Conservation (phyloP, 208 protist species). For the Hexamita inflata region DNA sequence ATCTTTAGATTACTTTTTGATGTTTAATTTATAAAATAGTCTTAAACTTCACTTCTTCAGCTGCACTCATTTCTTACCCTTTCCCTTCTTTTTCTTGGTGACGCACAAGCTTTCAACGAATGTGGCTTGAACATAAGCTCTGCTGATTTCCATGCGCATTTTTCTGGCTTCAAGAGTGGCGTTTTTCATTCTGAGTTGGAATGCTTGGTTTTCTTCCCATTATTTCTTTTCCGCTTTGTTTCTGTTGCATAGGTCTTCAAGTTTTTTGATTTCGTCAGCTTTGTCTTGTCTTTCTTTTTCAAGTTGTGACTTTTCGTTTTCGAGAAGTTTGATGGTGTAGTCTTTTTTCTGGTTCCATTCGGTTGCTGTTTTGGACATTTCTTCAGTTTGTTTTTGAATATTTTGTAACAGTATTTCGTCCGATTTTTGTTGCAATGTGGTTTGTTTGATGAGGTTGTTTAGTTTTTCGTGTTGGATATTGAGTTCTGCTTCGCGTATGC, state of each 20-base stretch:
- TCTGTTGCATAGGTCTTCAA: constrained; percentile 17
- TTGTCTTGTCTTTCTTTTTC: constrained; percentile 19
- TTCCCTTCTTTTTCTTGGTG: constrained; percentile 24
- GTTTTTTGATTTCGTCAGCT: constrained; percentile 25
- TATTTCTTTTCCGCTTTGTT: constrained; percentile 31
- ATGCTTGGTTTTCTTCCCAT: constrained; percentile 26
- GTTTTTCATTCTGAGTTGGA: not conserved
- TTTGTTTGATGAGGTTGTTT: constrained; percentile 5
- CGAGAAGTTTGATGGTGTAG: not conserved
- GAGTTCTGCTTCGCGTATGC: constrained; percentile 14
- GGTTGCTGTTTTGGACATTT: constrained; percentile 16
- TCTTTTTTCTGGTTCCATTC: constrained; percentile 11
- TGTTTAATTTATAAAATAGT: too few relatives aligned
- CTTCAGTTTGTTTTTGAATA: not conserved
- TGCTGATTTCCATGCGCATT: not conserved
- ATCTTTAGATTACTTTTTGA: too few relatives aligned
- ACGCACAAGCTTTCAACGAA: not conserved
- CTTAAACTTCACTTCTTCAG: constrained; percentile 18
- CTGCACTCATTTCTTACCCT: constrained; percentile 30
- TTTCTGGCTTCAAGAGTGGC: constrained; percentile 8
- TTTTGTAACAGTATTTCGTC: constrained; percentile 25
- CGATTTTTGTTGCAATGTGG: not conserved
- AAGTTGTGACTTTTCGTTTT: constrained; percentile 9
- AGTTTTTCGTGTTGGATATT: not conserved
- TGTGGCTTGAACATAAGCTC: not conserved